Conservation (phyloP, 78 protist species). For the Fonticula alba region DNA sequence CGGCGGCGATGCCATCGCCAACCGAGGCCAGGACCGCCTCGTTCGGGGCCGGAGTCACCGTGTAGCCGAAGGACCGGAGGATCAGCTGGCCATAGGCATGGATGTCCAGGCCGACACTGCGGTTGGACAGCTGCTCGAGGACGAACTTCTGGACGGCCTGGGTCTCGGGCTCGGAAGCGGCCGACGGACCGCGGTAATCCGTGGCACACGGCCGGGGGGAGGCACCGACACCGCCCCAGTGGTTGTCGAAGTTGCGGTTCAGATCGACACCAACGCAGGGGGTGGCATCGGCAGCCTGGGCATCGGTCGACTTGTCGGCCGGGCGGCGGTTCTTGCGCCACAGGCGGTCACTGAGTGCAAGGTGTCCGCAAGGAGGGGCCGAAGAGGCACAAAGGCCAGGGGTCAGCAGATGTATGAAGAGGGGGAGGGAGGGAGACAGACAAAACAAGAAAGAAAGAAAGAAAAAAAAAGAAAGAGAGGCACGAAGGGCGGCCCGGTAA, state of each 20-base stretch:
- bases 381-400: background rate
- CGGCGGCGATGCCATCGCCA: slow-evolving; percentile 3
- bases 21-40: background rate
- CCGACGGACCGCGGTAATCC: slow-evolving; percentile 1
- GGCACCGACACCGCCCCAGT: slow-evolving; percentile 11
- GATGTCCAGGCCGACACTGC: background rate
- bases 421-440: no score
- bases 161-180: slow-evolving; percentile 4
- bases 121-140: background rate
- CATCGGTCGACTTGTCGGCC: slow-evolving; percentile 3
- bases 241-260: slow-evolving; percentile 21
- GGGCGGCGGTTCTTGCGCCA: slow-evolving; percentile 26
- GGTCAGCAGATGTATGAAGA: background rate
- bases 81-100: slow-evolving; percentile 18
- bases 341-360: slow-evolving; percentile 2
- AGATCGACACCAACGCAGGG: slow-evolving; percentile 11
- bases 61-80: slow-evolving; percentile 16
- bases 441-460: no score
- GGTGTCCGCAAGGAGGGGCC: background rate
- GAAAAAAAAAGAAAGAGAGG: no score
- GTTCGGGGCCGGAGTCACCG: background rate
- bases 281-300: background rate
- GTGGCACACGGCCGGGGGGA: slow-evolving; percentile 4
- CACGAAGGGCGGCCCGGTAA: no score
- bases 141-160: background rate